A percentile compares a stretch with the other conserved stretches of the same genome.
Evolutionary conservation across 2,329 filamentous ascomycete species (phyloP).

Genomic region (Penicillium crustosum): DNA sequence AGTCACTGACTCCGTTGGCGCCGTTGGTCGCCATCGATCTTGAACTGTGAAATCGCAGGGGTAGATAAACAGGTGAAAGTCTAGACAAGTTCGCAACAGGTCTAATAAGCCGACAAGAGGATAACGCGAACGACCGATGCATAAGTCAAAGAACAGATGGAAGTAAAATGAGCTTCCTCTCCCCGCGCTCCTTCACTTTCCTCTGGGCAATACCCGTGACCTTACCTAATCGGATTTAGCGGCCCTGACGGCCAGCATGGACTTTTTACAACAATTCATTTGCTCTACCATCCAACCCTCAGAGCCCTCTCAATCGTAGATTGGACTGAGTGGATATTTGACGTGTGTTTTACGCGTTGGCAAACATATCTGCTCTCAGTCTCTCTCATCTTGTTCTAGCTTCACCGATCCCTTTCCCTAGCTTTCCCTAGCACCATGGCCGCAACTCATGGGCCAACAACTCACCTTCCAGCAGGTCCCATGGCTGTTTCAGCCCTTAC

Average conservation of each 20-base stretch:
- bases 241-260: slow-evolving; percentile 9
- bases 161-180: not conserved
- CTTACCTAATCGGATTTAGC: slow-evolving; percentile 22
- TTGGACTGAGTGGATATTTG: slow-evolving; percentile 6
- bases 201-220: slow-evolving; percentile 1
- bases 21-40: slow-evolving; percentile 28
- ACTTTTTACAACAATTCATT: slow-evolving; percentile 10
- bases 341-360: not conserved
- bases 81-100: slow-evolving; percentile 3
- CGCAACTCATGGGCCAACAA: slow-evolving; percentile 28
- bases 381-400: slow-evolving; percentile 10
- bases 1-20: slow-evolving; percentile 29
- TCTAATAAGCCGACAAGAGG: slow-evolving; percentile 6
- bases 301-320: slow-evolving; percentile 6
- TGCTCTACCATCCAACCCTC: slow-evolving; percentile 11
- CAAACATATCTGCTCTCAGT: not conserved
- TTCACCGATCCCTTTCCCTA: slow-evolving; percentile 10
- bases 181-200: not conserved
- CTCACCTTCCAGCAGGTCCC: slow-evolving; percentile 35
- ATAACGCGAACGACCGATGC: slow-evolving; percentile 16
- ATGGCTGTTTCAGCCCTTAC: slow-evolving; percentile 28
- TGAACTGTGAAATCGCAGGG: slow-evolving; percentile 5
- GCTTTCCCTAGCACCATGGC: slow-evolving; percentile 31
- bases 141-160: slow-evolving; percentile 12
- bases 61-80: not conserved